Conservation (phyloP, 495 filamentous ascomycete species). For the Lasiosphaeria miniovina region DNA sequence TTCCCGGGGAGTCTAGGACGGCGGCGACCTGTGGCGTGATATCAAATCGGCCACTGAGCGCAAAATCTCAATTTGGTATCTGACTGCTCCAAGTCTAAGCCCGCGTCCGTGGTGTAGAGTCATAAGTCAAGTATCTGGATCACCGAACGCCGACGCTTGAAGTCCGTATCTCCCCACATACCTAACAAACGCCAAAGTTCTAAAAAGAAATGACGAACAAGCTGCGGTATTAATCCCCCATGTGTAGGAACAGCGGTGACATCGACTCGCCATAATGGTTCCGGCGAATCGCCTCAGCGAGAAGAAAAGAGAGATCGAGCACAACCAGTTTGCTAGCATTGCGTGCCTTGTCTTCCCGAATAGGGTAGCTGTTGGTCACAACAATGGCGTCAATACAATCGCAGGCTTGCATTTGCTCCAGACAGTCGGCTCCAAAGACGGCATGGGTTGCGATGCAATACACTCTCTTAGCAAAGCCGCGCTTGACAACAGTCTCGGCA, state of each 20-base stretch:
- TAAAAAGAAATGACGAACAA: constrained; percentile 10
- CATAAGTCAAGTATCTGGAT: constrained; percentile 14
- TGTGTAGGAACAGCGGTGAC: constrained; percentile 77
- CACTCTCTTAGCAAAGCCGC: constrained; percentile 85
- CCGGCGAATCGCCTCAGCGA: constrained; percentile 88
- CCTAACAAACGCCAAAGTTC: constrained; percentile 4
- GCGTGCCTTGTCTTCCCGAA: constrained; percentile 64
- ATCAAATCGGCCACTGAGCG: constrained; percentile 15
- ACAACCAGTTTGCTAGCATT: constrained; percentile 80
- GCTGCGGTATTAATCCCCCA: constrained; percentile 48
- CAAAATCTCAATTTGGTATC: constrained; percentile 29
- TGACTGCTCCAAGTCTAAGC: constrained; percentile 32
- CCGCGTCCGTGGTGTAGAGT: constrained; percentile 9
- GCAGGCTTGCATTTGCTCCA: constrained; percentile 87
- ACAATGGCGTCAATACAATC: constrained; percentile 90
- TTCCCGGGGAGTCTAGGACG: not conserved
- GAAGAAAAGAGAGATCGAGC: constrained; percentile 80
- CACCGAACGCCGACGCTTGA: constrained; percentile 33
- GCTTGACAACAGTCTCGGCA: constrained; percentile 95
- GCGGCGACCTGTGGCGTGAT: not conserved
- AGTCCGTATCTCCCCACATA: constrained; percentile 16
- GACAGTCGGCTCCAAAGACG: constrained; percentile 83
- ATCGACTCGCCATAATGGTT: constrained; percentile 93
- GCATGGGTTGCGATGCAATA: constrained; percentile 98
- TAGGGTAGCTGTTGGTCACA: constrained; percentile 95